phyloP scores from a whole-genome alignment of 2,329 filamentous ascomycete species.

The Gliomastix tumulicola region DNA sequence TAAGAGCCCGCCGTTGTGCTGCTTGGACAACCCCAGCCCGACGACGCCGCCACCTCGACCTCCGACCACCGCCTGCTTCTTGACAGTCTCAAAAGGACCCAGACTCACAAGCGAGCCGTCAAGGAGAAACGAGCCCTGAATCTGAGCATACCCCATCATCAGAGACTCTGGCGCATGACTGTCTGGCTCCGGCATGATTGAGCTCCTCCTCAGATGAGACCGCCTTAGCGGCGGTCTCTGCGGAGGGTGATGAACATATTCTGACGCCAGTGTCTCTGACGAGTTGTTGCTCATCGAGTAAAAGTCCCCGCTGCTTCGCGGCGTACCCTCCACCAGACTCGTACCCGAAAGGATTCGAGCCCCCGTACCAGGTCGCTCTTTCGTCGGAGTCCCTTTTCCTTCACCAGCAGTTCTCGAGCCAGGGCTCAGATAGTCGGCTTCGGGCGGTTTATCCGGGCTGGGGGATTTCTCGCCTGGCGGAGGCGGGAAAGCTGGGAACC shows the following conservation, averaged over 20 bases:
- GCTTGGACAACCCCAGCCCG: conserved; percentile 66
- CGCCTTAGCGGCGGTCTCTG: conserved; percentile 26
- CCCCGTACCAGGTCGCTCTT: too few relatives aligned
- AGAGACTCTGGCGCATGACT: conserved; percentile 63
- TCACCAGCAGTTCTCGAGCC: too few relatives aligned
- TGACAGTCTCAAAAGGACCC: conserved; percentile 88
- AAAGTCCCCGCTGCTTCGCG: conserved; percentile 87
- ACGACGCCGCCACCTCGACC: conserved; percentile 83
- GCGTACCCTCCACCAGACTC: conserved; percentile 67
- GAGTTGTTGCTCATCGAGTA: conserved; percentile 95
- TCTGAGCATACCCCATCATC: conserved; percentile 97
- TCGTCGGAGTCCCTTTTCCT: too few relatives aligned
- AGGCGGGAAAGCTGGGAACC: conserved; percentile 44
- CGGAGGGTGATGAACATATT: conserved; percentile 60
- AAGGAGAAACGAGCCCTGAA: conserved; percentile 84
- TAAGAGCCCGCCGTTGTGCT: conserved; percentile 72
- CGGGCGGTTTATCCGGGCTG: conserved; percentile 16
- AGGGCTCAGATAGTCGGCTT: conserved; percentile 34
- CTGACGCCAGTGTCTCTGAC: conserved; percentile 84
- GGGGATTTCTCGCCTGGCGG: conserved; percentile 23
- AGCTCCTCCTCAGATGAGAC: conserved; percentile 37
- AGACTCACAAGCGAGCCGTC: conserved; percentile 90
- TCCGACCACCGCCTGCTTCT: conserved; percentile 84
- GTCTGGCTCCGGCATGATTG: conserved; percentile 31
- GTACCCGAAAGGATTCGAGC: conserved; percentile 70